Evolutionary conservation across 345 rosid genomes (phyloP).

Genomic region (Sonneratia caseolaris): DNA sequence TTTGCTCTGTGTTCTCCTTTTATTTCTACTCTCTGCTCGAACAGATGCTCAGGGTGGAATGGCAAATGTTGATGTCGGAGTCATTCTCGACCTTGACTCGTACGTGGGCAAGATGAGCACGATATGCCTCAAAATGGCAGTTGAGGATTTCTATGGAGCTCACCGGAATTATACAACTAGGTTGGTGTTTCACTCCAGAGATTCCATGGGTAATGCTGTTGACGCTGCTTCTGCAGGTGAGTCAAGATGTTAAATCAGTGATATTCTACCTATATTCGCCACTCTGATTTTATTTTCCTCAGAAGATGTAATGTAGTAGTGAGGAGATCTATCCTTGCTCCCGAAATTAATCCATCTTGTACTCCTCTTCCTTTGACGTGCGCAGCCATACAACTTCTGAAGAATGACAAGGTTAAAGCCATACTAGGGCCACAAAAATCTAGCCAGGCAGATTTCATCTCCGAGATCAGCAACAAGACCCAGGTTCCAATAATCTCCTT

Average conservation of each 20-base stretch:
- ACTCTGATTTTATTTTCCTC: too few relatives aligned
- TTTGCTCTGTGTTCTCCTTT: background rate
- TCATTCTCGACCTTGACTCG: slow-evolving; percentile 31
- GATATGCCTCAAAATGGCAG: slow-evolving; percentile 44
- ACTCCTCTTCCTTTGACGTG: background rate
- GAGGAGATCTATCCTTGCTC: too few relatives aligned
- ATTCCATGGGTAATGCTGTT: slow-evolving; percentile 34
- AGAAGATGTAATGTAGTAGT: too few relatives aligned
- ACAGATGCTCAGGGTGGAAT: background rate
- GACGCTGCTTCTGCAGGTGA: slow-evolving; percentile 53
- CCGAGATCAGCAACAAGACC: slow-evolving; percentile 18
- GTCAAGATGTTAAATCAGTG: background rate
- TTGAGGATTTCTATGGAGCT: slow-evolving; percentile 39
- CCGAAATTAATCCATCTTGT: background rate
- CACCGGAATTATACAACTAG: slow-evolving; percentile 34
- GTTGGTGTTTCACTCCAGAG: slow-evolving; percentile 23
- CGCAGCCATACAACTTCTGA: slow-evolving; percentile 30
- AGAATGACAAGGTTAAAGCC: slow-evolving; percentile 43
- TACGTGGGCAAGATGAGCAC: slow-evolving; percentile 11
- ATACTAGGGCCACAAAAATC: slow-evolving; percentile 47
- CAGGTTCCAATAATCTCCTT: slow-evolving; percentile 45
- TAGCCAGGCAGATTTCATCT: slow-evolving; percentile 12
- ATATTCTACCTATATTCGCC: too few relatives aligned
- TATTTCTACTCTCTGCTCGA: background rate
- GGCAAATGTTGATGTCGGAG: slow-evolving; percentile 27